Conservation (phyloP, 371 early-diverging fungal genomes). For the Actinomortierella ambigua region DNA sequence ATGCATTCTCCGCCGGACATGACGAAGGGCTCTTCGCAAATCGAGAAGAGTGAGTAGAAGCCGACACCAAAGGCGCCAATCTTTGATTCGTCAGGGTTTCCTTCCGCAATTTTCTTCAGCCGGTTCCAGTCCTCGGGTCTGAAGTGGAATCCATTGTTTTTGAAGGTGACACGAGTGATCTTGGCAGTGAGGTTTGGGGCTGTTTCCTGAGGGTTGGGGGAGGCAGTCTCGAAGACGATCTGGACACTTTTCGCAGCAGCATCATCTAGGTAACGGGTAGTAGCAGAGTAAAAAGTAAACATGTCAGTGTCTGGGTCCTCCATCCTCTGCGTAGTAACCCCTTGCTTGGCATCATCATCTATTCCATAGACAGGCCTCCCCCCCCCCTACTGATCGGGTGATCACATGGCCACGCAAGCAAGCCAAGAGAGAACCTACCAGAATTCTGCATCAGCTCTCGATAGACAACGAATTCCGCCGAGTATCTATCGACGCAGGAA, state of each 20-base stretch:
- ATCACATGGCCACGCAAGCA: neutral
- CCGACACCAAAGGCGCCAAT: slow-evolving; percentile 93
- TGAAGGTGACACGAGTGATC: slow-evolving; percentile 70
- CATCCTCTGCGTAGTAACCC: too few relatives aligned
- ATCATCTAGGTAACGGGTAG: slow-evolving; percentile 54
- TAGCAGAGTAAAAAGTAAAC: too few relatives aligned
- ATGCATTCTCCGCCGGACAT: slow-evolving; percentile 78
- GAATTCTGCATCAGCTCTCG: slow-evolving; percentile 85
- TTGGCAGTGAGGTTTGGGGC: slow-evolving; percentile 54
- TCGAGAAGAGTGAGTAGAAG: slow-evolving; percentile 85
- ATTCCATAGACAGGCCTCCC: too few relatives aligned
- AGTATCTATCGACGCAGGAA: slow-evolving; percentile 50
- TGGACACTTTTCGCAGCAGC: slow-evolving; percentile 63
- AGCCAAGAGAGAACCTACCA: slow-evolving; percentile 24
- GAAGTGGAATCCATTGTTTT: slow-evolving; percentile 88
- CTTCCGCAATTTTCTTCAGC: slow-evolving; percentile 88
- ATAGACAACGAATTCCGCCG: slow-evolving; percentile 78
- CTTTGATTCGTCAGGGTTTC: slow-evolving; percentile 85
- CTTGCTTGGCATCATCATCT: too few relatives aligned
- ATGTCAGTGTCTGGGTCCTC: too few relatives aligned
- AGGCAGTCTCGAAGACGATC: slow-evolving; percentile 59
- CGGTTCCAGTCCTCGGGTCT: slow-evolving; percentile 85
- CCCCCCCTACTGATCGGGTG: too few relatives aligned
- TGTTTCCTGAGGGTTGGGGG: slow-evolving; percentile 45
- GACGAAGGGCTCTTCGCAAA: slow-evolving; percentile 88